Evolutionary conservation across 164 flowering plant genomes (phyloP), one percentile per base, ranked within the genome.

Genomic region (Aristolochia fimbriata): DNA sequence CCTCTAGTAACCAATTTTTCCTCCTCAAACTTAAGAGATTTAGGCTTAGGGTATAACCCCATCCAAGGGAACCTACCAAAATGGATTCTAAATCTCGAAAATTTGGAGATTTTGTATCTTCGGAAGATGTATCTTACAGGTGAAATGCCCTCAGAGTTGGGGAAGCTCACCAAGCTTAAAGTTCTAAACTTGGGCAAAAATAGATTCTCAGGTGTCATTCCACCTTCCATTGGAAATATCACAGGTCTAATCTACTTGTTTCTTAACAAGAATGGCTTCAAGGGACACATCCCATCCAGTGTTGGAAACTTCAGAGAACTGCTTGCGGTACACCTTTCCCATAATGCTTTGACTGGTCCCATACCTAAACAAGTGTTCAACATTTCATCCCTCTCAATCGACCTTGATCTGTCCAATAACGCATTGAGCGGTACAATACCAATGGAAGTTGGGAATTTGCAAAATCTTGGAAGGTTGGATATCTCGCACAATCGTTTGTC

Each of bases 171-270:
- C 15, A 47, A 7, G 13, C 75, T 84, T 4, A 22, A 62, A 8
- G 54, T 60, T 24, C 72, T 84, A 4, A 73, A 74, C 0, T 6
- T 80, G 6, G 79, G 67, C 41, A 66, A 58, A 21, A 84, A 84
- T 66, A 58, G 11, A 45, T 22, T 82, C 3, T 69, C 63, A 25
- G 89, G 89, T 15, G 59, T 23, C 0, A 55, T 84, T 41, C 85
- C 85, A 3, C 67, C 67, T 4, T 75, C 84, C 13, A 61, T 80
- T 7, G 82, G 76, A 16, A 77, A 82, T 60, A 76, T 82, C 22
- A 77, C 86, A 2, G 69, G 53, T 8, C 50, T 51, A 12, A 12
- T 0, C 15, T 67, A 73, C 15, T 21, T 60, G 27, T 15, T 1
- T 17, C 17, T 57, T 0, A 47, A 47, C 12, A 23, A 15, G 23